phyloP scores from a whole-genome alignment of 139 green algal genomes.

The Chlamydomonas eustigma region DNA sequence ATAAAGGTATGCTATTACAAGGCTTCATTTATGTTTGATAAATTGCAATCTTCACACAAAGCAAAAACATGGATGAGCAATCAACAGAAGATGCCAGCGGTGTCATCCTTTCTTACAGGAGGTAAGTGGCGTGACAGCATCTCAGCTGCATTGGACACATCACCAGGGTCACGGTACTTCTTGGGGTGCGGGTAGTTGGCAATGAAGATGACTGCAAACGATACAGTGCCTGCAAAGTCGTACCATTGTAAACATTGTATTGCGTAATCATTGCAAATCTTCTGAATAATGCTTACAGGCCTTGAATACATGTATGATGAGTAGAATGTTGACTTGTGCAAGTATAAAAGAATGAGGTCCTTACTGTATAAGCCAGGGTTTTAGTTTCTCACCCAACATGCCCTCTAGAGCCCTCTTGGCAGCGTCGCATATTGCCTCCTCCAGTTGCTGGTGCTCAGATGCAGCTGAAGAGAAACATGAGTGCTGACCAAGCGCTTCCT shows the following conservation, averaged over 20 bases:
- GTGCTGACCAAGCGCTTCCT: background rate
- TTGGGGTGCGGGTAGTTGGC: constrained; percentile 13
- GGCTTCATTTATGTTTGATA: too few relatives aligned
- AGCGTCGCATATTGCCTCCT: background rate
- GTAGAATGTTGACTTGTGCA: background rate
- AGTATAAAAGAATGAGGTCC: background rate
- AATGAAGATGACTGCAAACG: constrained; percentile 7
- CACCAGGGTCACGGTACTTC: constrained; percentile 3
- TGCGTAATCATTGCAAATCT: too few relatives aligned
- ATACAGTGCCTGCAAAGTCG: background rate
- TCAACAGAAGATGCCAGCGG: too few relatives aligned
- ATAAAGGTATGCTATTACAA: too few relatives aligned
- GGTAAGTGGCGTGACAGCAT: background rate
- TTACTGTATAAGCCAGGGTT: background rate
- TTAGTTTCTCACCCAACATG: background rate
- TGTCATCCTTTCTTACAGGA: background rate
- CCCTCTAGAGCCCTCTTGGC: background rate
- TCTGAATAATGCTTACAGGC: too few relatives aligned
- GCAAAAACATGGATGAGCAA: too few relatives aligned
- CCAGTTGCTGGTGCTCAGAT: background rate
- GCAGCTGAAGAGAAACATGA: background rate
- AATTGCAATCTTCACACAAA: too few relatives aligned
- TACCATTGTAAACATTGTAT: background rate
- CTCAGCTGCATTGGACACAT: constrained; percentile 4
- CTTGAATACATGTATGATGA: background rate